Conservation (phyloP, 2,329 filamentous ascomycete species). For the Paraconiothyrium brasiliense region DNA sequence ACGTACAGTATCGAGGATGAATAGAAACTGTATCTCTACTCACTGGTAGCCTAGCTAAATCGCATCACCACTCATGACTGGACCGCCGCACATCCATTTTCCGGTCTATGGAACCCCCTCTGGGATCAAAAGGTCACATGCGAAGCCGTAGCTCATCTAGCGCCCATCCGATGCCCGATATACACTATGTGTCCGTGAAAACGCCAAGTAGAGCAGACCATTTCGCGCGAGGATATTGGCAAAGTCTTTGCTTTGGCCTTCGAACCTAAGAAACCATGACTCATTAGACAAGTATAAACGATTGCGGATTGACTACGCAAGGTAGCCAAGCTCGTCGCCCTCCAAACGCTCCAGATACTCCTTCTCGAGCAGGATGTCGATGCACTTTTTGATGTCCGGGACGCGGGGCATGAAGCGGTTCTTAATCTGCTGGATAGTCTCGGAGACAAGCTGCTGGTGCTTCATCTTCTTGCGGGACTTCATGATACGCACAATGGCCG, state of each 20-base stretch:
- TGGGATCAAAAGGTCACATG: slow-evolving; percentile 10
- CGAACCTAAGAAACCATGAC: slow-evolving; percentile 15
- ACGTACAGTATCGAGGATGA: background rate
- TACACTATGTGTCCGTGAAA: slow-evolving; percentile 4
- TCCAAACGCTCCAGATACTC: slow-evolving; percentile 97
- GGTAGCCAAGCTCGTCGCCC: slow-evolving; percentile 91
- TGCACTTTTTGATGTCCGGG: slow-evolving; percentile 98
- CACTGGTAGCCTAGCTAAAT: background rate
- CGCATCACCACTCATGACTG: background rate
- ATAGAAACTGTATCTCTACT: background rate
- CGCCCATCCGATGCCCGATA: slow-evolving; percentile 11
- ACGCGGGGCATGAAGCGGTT: slow-evolving; percentile 93
- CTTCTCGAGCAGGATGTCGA: slow-evolving; percentile 98
- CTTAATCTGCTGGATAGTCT: slow-evolving; percentile 95
- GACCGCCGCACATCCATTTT: background rate
- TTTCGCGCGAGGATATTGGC: slow-evolving; percentile 1
- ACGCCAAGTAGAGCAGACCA: slow-evolving; percentile 6
- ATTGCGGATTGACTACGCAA: slow-evolving; percentile 66
- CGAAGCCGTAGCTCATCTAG: slow-evolving; percentile 18
- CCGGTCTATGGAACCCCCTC: slow-evolving; percentile 1
- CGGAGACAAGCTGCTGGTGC: slow-evolving; percentile 90
- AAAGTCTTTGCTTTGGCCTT: background rate
- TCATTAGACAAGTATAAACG: slow-evolving; percentile 18
- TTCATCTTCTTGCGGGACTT: slow-evolving; percentile 99
- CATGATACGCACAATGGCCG: slow-evolving; percentile 99